Conservation (phyloP, 106 monocot genomes). For the Dendrobium chrysotoxum region DNA sequence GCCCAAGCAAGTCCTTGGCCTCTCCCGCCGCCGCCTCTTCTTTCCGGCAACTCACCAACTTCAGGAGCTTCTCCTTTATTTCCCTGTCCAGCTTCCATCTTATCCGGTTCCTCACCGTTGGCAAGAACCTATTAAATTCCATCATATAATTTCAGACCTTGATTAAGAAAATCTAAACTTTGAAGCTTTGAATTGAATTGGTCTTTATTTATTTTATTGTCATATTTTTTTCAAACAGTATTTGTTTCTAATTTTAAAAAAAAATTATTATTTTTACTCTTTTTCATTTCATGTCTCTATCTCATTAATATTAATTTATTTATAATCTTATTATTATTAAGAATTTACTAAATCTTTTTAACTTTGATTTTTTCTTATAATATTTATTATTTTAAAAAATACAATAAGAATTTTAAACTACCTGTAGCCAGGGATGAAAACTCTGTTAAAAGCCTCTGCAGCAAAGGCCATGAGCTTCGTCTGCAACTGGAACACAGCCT, state of each 20-base stretch:
- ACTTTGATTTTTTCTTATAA: too few species aligned
- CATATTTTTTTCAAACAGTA: too few species aligned
- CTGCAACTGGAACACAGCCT: slow-evolving; percentile 58
- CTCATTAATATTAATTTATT: background rate
- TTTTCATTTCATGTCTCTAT: too few species aligned
- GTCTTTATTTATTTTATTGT: too few species aligned
- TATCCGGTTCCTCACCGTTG: slow-evolving; percentile 48
- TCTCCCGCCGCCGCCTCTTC: slow-evolving; percentile 8
- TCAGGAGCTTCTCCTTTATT: slow-evolving; percentile 32
- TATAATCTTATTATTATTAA: background rate
- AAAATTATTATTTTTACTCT: background rate
- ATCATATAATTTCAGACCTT: background rate
- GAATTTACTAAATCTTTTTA: too few species aligned
- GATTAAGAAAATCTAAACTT: too few species aligned
- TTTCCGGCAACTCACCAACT: slow-evolving; percentile 33
- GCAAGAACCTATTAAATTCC: slow-evolving; percentile 42
- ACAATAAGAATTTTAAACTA: background rate
- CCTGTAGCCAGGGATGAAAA: slow-evolving; percentile 25
- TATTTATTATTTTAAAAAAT: too few species aligned
- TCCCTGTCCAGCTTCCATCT: slow-evolving; percentile 69
- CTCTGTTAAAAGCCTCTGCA: slow-evolving; percentile 70
- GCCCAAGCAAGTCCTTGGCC: slow-evolving; percentile 49
- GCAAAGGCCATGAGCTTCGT: slow-evolving; percentile 64
- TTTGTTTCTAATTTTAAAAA: background rate
- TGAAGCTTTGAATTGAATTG: background rate